Percentiles rank a stretch among this genome's conserved stretches.
These are phyloP conservation scores for Leccinum rimulosum DNA, from an alignment of 768 basidiomycete species.

Conservation along the genomic window DNA sequence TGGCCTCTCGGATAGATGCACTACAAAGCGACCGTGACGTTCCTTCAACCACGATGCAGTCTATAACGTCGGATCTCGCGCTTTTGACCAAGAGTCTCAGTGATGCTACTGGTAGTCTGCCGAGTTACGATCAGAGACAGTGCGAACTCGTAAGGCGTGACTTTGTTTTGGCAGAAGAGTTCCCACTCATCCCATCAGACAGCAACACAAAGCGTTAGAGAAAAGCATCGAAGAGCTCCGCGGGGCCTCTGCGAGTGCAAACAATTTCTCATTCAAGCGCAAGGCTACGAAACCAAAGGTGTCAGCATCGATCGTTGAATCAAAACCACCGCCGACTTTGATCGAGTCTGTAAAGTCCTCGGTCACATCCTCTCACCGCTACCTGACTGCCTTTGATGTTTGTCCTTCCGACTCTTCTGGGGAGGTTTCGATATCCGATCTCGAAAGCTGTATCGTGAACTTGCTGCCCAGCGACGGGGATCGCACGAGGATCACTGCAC, in stretches of 20 bases:
- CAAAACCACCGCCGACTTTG: slow-evolving; percentile 1
- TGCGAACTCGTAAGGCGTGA: slow-evolving; percentile 55
- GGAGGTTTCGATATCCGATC: slow-evolving; percentile 61
- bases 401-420: slow-evolving; percentile 37
- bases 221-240: slow-evolving; percentile 51
- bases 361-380: slow-evolving; percentile 42
- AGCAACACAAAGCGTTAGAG: slow-evolving; percentile 72
- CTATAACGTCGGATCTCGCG: slow-evolving; percentile 49
- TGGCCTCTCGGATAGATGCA: slow-evolving; percentile 45
- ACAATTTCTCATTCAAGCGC: slow-evolving; percentile 71
- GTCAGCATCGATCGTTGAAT: background rate
- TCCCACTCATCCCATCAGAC: slow-evolving; percentile 12
- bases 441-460: slow-evolving; percentile 71
- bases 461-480: slow-evolving; percentile 37
- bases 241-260: slow-evolving; percentile 41
- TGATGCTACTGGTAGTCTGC: slow-evolving; percentile 63
- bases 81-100: slow-evolving; percentile 60
- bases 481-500: slow-evolving; percentile 11
- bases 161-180: background rate
- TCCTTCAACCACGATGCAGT: slow-evolving; percentile 39
- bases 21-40: slow-evolving; percentile 32
- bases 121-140: slow-evolving; percentile 72
- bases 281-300: slow-evolving; percentile 30
- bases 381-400: slow-evolving; percentile 39
- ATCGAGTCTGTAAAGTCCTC: slow-evolving; percentile 39